Evolutionary conservation across 1,284 basidiomycete genomes (phyloP).

Genomic region (Neonothopanus nambi): DNA sequence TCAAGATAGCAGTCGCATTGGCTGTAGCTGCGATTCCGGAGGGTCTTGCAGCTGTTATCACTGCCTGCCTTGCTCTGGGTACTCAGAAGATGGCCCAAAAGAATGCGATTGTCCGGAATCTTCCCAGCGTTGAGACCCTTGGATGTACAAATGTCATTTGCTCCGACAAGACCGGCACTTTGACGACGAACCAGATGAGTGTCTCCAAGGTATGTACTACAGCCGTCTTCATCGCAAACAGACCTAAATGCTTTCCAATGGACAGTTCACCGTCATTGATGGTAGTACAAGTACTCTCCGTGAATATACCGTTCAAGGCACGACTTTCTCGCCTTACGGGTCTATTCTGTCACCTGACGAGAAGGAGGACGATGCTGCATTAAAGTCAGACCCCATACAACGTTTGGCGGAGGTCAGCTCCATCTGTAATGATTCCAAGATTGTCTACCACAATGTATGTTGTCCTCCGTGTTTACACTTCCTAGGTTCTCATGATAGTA

Average conservation of each 20-base stretch:
- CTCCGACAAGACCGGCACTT: slow-evolving; percentile 94
- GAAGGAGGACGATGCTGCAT: slow-evolving; percentile 55
- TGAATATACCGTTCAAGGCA: slow-evolving; percentile 85
- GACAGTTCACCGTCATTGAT: slow-evolving; percentile 76
- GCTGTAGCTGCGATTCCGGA: slow-evolving; percentile 97
- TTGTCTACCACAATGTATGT: slow-evolving; percentile 80
- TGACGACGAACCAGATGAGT: slow-evolving; percentile 97
- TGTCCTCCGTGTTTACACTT: background rate
- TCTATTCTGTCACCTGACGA: slow-evolving; percentile 66
- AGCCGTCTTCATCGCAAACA: background rate
- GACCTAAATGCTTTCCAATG: slow-evolving; percentile 3
- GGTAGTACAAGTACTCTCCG: slow-evolving; percentile 50
- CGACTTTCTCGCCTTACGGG: slow-evolving; percentile 86
- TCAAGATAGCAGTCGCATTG: slow-evolving; percentile 96
- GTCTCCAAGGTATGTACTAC: slow-evolving; percentile 67
- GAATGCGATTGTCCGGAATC: slow-evolving; percentile 93
- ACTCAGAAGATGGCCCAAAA: slow-evolving; percentile 98
- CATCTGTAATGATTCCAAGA: slow-evolving; percentile 91
- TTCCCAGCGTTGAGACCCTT: slow-evolving; percentile 95
- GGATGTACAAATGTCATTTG: slow-evolving; percentile 97
- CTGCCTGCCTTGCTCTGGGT: slow-evolving; percentile 92
- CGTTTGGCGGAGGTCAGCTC: slow-evolving; percentile 86
- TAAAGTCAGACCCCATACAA: slow-evolving; percentile 73
- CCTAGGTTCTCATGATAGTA: background rate
- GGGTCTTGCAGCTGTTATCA: slow-evolving; percentile 94